Base-by-base conservation (phyloP, 2,329 filamentous ascomycete species). In the Colletotrichum trifolii region DNA sequence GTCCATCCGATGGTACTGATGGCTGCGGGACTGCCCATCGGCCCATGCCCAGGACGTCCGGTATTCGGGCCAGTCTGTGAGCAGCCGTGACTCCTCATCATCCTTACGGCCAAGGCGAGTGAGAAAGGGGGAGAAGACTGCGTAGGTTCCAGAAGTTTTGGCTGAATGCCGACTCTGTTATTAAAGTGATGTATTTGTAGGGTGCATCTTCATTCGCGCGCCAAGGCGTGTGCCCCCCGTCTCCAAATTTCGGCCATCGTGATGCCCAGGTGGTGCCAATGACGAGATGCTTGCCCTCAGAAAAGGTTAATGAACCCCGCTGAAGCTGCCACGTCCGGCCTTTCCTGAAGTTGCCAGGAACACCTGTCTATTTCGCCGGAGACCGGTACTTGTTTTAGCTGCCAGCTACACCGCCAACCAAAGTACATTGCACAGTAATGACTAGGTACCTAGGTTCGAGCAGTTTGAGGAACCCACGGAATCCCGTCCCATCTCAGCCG, bases 281-380 rank as follows among this genome's bases (percentile, higher is more conserved):
- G 63, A 66, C 53, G 53, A 66, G 63, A 57, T 66, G 46, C 53
- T 11, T 46, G 4, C 12, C 59, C 63, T 66, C 63, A 63, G 57
- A 66, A 57, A 63, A 66, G 63, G 63, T 66, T 66, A 66, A 66
- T 63, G 59, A 57, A 62, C 63, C 63, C 63, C 59, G 63, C 63
- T 33, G 57, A 42, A 63, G 63, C 63, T 63, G 63, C 63, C 63
- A 66, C 63, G 52, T 66, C 58, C 58, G 59, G 63, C 53, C 63
- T 63, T 49, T 66, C 63, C 63, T 63, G 38, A 10, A 45, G 13
- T 47, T 25, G 25, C 12, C 11, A 46, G 43, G 43, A 17, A 46
- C 43, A 25, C 25, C 25, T 25, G 25, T 25, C 25, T 25, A 25
- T 25, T 25, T 25, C 43, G 13, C 17, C 43, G n/a, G 33, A 40